Conservation (phyloP, 2,329 filamentous ascomycete genomes). For the Fusarium kyushuense region DNA sequence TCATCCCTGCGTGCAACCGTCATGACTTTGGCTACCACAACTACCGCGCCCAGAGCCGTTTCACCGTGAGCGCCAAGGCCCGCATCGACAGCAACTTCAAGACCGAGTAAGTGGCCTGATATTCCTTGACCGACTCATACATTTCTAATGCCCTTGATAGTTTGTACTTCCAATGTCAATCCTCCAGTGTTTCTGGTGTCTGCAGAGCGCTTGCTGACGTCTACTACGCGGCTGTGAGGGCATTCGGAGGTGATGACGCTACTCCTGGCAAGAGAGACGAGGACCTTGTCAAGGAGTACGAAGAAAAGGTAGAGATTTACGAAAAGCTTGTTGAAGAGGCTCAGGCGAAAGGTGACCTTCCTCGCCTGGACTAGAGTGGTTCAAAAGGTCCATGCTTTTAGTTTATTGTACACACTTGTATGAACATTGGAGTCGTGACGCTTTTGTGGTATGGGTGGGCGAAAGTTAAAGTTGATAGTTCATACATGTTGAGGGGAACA, state of each 20-base stretch:
- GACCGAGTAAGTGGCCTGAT: constrained; percentile 52
- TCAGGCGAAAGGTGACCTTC: constrained; percentile 51
- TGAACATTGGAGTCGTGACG: no score
- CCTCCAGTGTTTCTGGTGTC: constrained; percentile 27
- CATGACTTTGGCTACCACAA: constrained; percentile 70
- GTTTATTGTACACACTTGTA: neutral
- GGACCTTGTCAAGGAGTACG: constrained; percentile 50
- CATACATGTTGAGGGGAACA: no score
- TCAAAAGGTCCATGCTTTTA: accelerated
- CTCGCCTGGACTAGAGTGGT: constrained; percentile 18
- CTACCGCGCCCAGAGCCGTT: constrained; percentile 62
- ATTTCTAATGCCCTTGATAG: constrained; percentile 28
- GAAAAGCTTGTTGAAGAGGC: constrained; percentile 53
- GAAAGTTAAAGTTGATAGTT: no score
- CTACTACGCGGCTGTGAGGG: constrained; percentile 56
- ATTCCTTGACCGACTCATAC: accelerated
- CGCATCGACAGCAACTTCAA: constrained; percentile 65
- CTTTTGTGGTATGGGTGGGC: no score
- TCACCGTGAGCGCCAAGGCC: constrained; percentile 57
- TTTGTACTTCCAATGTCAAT: constrained; percentile 54
- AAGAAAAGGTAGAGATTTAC: constrained; percentile 53
- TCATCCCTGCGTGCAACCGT: constrained; percentile 61
- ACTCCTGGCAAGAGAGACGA: constrained; percentile 47
- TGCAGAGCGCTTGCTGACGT: constrained; percentile 56
- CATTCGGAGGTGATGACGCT: constrained; percentile 53